Conservation (phyloP, 345 rosid species). For the Excoecaria agallocha region DNA sequence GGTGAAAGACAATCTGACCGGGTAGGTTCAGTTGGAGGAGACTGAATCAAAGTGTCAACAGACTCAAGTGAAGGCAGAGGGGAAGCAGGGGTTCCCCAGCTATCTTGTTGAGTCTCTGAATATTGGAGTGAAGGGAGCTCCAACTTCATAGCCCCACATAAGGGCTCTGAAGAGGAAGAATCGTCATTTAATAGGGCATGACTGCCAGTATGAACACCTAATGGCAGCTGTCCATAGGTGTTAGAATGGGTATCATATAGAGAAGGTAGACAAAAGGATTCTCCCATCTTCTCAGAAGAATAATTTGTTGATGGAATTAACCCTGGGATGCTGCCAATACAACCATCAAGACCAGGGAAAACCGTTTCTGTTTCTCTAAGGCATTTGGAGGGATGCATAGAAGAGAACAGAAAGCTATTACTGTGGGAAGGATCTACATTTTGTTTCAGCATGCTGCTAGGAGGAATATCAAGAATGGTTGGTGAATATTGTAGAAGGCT, state of each 20-base stretch:
- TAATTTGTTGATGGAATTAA: conserved; percentile 48
- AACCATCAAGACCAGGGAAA: conserved; percentile 40
- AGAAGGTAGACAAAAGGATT: conserved; percentile 47
- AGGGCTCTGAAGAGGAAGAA: conserved; percentile 82
- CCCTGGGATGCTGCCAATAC: conserved; percentile 42
- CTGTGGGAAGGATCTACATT: conserved; percentile 54
- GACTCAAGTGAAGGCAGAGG: conserved; percentile 69
- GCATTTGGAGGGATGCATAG: conserved; percentile 53
- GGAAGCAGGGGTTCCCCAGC: conserved; percentile 55
- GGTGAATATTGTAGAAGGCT: conserved; percentile 53
- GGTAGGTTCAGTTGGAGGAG: conserved; percentile 57
- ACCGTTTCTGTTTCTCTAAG: conserved; percentile 50
- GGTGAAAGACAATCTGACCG: conserved; percentile 51
- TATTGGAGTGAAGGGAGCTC: conserved; percentile 99
- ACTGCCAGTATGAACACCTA: conserved; percentile 59
- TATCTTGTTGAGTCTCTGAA: conserved; percentile 69
- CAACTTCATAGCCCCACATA: conserved; percentile 81
- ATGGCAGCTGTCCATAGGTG: conserved; percentile 35
- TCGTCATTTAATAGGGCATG: conserved; percentile 82
- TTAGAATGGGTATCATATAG: conserved; percentile 49
- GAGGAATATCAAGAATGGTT: conserved; percentile 53
- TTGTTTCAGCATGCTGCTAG: conserved; percentile 56
- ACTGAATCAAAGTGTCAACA: conserved; percentile 75
- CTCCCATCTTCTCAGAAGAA: conserved; percentile 34
- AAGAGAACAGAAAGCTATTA: conserved; percentile 48